Base-by-base conservation (phyloP, 805 yeast genomes). In the Cyberlindnera nakhonratchasimensis region DNA sequence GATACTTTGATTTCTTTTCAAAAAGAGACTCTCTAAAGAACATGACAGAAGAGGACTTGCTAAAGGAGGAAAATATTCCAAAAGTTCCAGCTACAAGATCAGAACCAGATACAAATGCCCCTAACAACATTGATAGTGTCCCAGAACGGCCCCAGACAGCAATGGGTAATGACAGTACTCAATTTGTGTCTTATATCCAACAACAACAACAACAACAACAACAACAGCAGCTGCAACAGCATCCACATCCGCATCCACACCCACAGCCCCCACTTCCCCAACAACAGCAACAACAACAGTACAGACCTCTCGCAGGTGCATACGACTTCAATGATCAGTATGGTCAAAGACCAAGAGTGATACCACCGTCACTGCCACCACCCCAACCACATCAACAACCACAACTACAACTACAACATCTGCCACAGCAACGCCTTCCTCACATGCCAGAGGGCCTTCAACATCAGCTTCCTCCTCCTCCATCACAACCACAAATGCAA, bases 1-100 rank as follows among this genome's bases (percentile, higher is more conserved):
- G 53, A 2, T 51, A 57, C 29, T 55, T 54, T 42, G 62, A 57
- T 26, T 45, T 56, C 32, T 57, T 57, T 31, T 42, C 57, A 2
- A 57, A 55, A 32, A 53, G 59, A 39, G 62, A 58, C 42, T 58
- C 62, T 2, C 45, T 57, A 8, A 57, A 57, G 39, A 47, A 50
- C 21, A 6, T 43, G 9, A 26, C 38, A 10, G 49, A 45, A 21
- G 52, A 45, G n/a, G 50, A 48, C 8, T 22, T 37, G 29, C 34
- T 39, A 44, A 47, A 44, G 22, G 48, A 43, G 12, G 42, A 31
- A 14, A 25, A 40, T 16, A 34, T 52, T n/a, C 38, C 29, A 40
- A 41, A 42, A 43, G 55, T 33, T 6, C 42, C 48, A 29, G 53
- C 45, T 14, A 48, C 58, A 3, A 53, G 48, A 39, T 48, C 57